Conservation (phyloP, 176 grass and related monocot species). For the Tillandsia fasciculata region DNA sequence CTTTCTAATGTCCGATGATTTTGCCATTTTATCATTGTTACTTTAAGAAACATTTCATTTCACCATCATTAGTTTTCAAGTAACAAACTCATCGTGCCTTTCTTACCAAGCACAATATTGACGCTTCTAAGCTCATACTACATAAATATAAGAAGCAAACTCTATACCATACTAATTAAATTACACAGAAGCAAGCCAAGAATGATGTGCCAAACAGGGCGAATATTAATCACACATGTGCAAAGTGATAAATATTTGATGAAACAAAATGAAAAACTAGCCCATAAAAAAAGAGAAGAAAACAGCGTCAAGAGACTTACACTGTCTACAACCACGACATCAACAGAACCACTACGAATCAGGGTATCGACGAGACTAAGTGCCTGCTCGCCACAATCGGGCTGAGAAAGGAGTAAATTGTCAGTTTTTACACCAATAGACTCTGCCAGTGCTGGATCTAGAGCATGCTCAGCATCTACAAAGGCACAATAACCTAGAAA, state of each 20-base stretch:
- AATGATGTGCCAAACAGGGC: no score
- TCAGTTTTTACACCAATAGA: conserved; percentile 78
- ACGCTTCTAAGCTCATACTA: no score
- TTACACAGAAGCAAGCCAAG: no score
- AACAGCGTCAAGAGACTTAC: conserved; percentile 37
- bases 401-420: conserved; percentile 88
- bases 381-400: conserved; percentile 87
- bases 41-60: neutral
- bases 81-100: no score
- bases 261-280: conserved; percentile 11
- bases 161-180: no score
- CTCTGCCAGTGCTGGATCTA: conserved; percentile 90
- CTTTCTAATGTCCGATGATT: neutral
- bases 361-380: conserved; percentile 92
- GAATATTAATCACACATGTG: neutral
- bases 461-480: conserved; percentile 89
- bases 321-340: conserved; percentile 99
- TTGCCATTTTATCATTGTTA: neutral
- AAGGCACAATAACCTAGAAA: conserved; percentile 91
- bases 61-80: neutral
- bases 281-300: conserved; percentile 8
- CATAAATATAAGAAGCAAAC: no score
- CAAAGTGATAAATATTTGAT: neutral
- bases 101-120: no score
- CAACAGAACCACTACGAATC: conserved; percentile 94